phyloP scores from a whole-genome alignment of 306 rosid genomes.

The Trifolium repens region DNA sequence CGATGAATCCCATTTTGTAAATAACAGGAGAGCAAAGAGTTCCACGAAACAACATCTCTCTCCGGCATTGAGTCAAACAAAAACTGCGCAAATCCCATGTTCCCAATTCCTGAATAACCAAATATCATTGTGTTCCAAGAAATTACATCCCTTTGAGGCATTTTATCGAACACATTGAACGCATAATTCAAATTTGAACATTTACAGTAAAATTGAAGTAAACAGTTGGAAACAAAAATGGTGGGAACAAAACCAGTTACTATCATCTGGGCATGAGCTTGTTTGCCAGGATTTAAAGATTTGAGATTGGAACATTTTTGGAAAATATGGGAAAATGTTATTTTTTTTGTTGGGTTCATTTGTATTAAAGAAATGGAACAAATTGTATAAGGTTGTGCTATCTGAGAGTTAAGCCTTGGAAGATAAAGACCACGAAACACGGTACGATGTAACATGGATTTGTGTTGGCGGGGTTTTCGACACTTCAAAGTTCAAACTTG shows the following conservation, averaged over 20 bases:
- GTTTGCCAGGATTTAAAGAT: constrained; percentile 64
- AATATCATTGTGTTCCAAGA: constrained; percentile 89
- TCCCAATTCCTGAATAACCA: constrained; percentile 62
- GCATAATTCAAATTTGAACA: constrained; percentile 57
- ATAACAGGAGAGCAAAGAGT: constrained; percentile 76
- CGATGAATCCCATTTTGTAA: constrained; percentile 48
- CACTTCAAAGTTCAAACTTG: not conserved
- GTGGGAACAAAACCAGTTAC: constrained; percentile 73
- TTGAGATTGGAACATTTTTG: constrained; percentile 68
- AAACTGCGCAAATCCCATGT: constrained; percentile 53
- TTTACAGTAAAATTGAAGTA: constrained; percentile 66
- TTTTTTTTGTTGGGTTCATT: constrained; percentile 50
- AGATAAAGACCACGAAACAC: constrained; percentile 39
- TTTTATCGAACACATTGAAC: constrained; percentile 63
- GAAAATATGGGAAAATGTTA: constrained; percentile 73
- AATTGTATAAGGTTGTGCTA: constrained; percentile 29
- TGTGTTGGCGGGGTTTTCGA: constrained; percentile 43
- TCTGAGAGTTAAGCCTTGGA: constrained; percentile 19
- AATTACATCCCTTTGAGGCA: constrained; percentile 58
- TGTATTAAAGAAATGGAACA: constrained; percentile 41
- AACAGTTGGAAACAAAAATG: constrained; percentile 70
- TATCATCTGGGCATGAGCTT: constrained; percentile 77
- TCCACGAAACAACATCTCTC: constrained; percentile 85
- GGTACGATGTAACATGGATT: constrained; percentile 41
- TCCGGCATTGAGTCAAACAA: constrained; percentile 68